Evolutionary conservation across 2,329 filamentous ascomycete genomes (phyloP), one percentile per base, ranked within the genome.

Genomic region (Neoscytalidium dimidiatum): DNA sequence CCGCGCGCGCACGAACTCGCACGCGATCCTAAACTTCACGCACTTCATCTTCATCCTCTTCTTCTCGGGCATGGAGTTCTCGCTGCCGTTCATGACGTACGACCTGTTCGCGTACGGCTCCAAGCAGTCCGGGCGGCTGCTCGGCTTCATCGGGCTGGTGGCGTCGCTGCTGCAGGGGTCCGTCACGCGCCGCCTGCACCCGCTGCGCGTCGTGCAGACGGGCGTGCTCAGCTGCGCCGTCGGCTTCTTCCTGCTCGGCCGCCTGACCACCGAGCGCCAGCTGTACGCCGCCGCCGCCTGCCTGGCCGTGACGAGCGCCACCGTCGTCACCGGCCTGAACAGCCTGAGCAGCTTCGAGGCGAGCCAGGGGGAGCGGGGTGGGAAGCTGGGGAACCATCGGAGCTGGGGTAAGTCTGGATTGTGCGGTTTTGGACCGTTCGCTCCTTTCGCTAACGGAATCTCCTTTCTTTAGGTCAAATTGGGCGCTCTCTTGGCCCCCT

Each of bases 21-120:
- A 95, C 70, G 80, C 87, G 31, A 76, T 96, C 13, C 87, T 99
- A 52, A 97, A 97, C 75, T 80, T 90, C 1, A 89, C 92, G 0
- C 95, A 99, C 78, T 90, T 98, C 73, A 81, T 90, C 52, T 99
- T 99, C 78, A 88, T 99, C 66, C 88, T 99, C 13, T 97, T 97
- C 79, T 99, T 99, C 80, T 97, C 92, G 2, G 95, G 95, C 67
- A 94, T 99, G 90, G 95, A 99, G 76, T 98, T 97, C 78, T 97
- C 93, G 0, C 85, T 99, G 3, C 94, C 95, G 0, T 99, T 99
- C 77, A 94, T 99, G 88, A 98, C 94, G 0, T 96, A 95, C 72
- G 94, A 97, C 62, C 86, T 99, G 49, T 98, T 98, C 77, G 86
- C 86, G 8, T 96, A 95, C 75, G 87, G 84, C 11, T 90, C 93